Evolutionary conservation across 176 grass and related monocot species (phyloP), one percentile per base, ranked within the genome.

Genomic region (Cymbopogon citratus): DNA sequence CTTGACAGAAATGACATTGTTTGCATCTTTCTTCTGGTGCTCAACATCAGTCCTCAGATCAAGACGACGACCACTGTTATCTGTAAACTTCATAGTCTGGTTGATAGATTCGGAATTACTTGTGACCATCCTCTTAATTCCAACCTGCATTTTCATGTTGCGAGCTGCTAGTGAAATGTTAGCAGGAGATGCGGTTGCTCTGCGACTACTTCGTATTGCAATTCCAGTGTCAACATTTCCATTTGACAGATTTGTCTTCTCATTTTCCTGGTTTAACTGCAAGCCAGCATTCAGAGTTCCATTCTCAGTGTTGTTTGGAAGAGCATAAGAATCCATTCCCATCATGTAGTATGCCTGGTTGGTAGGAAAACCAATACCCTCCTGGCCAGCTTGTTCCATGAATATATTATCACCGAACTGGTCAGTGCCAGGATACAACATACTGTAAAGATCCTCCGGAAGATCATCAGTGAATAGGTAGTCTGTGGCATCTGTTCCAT

Each of bases 91-190:
- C 19, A 93, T 44, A 44, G 84, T 89, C 69, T 83, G 71, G 73
- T 93, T 98, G 63, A 94, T 81, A 66, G 74, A 85, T 75, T 83
- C 89, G 60, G 83, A 66, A 66, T 87, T 89, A 67, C 80, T 90
- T 19, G 79, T 83, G 77, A 91, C 84, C 88, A 92, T 94, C 87
- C 56, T 93, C 31, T 85, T 75, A 52, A 88, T 63, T 66, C 63
- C 52, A 57, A 86, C 48, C 85, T 97, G 90, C 71, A 89, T 73
- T 60, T 28, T 92, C n/a, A 43, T 7, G 21, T 10, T 89, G 28
- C 1, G 1, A 67, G 9, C 4, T 57, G 79, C 34, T 76, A 25
- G 34, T 63, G 83, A 21, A 51, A 35, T 19, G 31, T 34, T 63
- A 44, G 18, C 39, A 33, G 71, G n/a, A 51, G 77, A 19, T 67